phyloP scores from a whole-genome alignment of 2,329 filamentous ascomycete genomes.

The Aureobasidium musti region DNA sequence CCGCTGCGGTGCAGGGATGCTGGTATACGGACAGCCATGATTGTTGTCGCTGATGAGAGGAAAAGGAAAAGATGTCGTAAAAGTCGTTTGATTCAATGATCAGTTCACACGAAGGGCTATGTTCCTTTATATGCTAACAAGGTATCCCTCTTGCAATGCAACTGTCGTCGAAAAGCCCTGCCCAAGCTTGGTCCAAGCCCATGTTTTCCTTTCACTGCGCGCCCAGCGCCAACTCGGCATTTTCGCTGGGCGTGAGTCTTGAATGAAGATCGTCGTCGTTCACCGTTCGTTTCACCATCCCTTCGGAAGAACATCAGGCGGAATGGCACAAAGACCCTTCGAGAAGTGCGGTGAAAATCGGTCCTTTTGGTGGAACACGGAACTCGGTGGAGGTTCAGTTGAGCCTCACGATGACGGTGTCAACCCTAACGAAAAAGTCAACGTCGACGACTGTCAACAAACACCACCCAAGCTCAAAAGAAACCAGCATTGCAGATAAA shows the following conservation, averaged over 20 bases:
- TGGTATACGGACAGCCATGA: conserved; percentile 20
- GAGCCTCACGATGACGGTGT: conserved; percentile 2
- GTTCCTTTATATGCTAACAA: not conserved
- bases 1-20: not conserved
- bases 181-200: conserved; percentile 19
- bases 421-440: not conserved
- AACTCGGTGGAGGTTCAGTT: not conserved
- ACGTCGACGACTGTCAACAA: not conserved
- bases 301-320: not conserved
- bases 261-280: conserved; percentile 20
- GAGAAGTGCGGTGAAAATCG: conserved; percentile 24
- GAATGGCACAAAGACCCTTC: not conserved
- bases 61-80: not conserved
- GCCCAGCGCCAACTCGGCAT: conserved; percentile 4
- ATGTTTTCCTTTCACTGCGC: not conserved
- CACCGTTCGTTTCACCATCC: conserved; percentile 20
- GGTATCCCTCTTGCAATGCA: not conserved
- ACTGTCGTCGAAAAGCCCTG: conserved; percentile 1
- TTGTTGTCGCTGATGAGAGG: not conserved
- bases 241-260: conserved; percentile 13
- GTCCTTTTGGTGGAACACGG: conserved; percentile 10
- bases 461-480: not conserved
- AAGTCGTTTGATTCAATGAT: not conserved
- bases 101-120: not conserved
- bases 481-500: not conserved